Percentiles rank a stretch among this genome's conserved stretches.
Conservation (phyloP, 2,329 filamentous ascomycete genomes). For the Chrysoporthe cubensis region DNA sequence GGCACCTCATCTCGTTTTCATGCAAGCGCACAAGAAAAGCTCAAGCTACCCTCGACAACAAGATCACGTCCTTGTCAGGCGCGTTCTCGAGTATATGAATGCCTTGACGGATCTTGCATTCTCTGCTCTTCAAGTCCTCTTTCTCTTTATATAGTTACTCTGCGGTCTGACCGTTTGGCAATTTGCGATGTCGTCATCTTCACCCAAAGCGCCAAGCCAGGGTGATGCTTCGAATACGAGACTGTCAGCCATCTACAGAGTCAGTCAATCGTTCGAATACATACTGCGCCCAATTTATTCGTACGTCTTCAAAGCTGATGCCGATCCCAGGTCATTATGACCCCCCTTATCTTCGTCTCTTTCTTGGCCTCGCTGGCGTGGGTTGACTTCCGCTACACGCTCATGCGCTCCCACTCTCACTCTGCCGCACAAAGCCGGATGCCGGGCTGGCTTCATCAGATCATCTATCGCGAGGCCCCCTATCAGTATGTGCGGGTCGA, state of each 20-base stretch:
- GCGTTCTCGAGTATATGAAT: neutral
- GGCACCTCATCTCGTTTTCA: neutral
- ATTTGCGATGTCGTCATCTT: constrained; percentile 21
- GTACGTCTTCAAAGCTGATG: constrained; percentile 1
- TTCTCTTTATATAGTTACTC: neutral
- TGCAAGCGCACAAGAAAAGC: neutral
- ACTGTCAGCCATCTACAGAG: constrained; percentile 34
- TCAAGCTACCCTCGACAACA: neutral
- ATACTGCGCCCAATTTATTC: neutral
- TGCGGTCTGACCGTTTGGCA: neutral
- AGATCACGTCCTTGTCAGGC: neutral
- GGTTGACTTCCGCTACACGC: constrained; percentile 61
- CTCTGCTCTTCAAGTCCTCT: neutral
- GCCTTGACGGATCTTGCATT: neutral
- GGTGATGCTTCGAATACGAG: constrained; percentile 16
- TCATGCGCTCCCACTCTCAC: constrained; percentile 50
- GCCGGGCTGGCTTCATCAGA: constrained; percentile 46
- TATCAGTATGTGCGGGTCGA: constrained; percentile 41
- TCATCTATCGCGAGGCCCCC: constrained; percentile 46
- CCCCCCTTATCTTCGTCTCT: constrained; percentile 65
- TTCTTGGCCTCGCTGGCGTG: constrained; percentile 68
- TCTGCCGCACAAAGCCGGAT: constrained; percentile 37
- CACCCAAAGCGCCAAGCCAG: constrained; percentile 11
- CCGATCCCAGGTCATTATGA: constrained; percentile 53
- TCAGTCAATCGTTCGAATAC: constrained; percentile 11